A percentile compares a stretch with the other conserved stretches of the same genome.
Evolutionary conservation across 2,329 filamentous ascomycete genomes (phyloP).

Genomic region (Elsinoe arachidis): DNA sequence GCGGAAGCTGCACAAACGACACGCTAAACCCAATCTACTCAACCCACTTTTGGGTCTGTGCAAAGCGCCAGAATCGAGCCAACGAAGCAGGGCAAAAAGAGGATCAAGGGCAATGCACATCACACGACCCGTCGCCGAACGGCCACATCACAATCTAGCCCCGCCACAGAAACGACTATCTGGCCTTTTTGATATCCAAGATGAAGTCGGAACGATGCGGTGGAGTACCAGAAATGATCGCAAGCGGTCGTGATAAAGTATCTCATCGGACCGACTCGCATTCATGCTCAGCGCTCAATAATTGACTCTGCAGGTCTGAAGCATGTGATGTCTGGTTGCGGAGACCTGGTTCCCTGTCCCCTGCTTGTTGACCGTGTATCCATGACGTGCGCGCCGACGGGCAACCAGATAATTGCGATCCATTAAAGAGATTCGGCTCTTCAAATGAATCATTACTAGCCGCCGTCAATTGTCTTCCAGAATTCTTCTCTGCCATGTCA

Average conservation of each 20-base stretch:
- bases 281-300: not conserved
- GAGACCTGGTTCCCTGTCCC: not conserved
- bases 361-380: not conserved
- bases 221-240: not conserved
- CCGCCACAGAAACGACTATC: not conserved
- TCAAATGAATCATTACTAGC: not conserved
- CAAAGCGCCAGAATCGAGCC: not conserved
- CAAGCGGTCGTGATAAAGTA: not conserved
- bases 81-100: not conserved
- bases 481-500: not conserved
- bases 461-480: not conserved
- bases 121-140: not conserved
- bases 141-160: conserved; percentile 4
- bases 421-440: not conserved
- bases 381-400: not conserved
- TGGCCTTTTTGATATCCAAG: not conserved
- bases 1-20: not conserved
- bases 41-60: not conserved
- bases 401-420: not conserved
- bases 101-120: not conserved
- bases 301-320: not conserved
- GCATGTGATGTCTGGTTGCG: conserved; percentile 7
- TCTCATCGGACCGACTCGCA: not conserved
- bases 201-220: not conserved
- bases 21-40: not conserved